phyloP scores from a whole-genome alignment of 148 eudicot species.

The Chenopodium quinoa region DNA sequence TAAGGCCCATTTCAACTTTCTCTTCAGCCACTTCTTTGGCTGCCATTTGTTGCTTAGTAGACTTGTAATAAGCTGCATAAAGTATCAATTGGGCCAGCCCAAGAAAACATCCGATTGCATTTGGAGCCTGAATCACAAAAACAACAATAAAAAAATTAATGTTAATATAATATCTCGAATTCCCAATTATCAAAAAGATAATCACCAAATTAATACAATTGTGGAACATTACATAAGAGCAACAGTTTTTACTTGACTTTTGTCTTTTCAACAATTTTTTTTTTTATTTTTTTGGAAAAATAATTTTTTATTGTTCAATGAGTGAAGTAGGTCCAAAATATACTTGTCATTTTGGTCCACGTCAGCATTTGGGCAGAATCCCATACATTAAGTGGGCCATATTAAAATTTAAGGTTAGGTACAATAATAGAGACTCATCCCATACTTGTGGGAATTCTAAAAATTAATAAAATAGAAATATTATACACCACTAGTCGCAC shows the following conservation, averaged over 20 bases:
- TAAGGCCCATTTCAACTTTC: conserved; percentile 31
- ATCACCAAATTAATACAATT: neutral
- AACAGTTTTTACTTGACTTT: conserved; percentile 17
- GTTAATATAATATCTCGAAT: neutral
- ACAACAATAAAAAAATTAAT: neutral
- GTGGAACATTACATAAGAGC: conserved; percentile 16
- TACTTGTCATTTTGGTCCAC: conserved; percentile 15
- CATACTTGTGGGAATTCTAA: conserved; percentile 22
- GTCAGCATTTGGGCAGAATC: conserved; percentile 17
- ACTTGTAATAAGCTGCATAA: conserved; percentile 32
- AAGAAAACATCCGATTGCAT: conserved; percentile 43
- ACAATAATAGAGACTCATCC: conserved; percentile 24
- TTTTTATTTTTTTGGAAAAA: neutral
- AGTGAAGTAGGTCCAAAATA: conserved; percentile 4
- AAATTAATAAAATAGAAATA: neutral
- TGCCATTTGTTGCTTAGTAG: conserved; percentile 28
- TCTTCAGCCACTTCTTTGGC: conserved; percentile 17
- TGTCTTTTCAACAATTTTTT: neutral
- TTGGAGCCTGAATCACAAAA: conserved; percentile 35
- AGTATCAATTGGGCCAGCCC: conserved; percentile 47
- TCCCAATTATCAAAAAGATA: neutral
- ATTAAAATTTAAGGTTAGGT: conserved; percentile 4
- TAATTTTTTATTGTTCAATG: neutral
- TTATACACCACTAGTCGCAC: conserved; percentile 10
- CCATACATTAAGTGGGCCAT: conserved; percentile 4